Evolutionary conservation across 257 asterid genomes (phyloP).

Genomic region (Galeopsis tetrahit): DNA sequence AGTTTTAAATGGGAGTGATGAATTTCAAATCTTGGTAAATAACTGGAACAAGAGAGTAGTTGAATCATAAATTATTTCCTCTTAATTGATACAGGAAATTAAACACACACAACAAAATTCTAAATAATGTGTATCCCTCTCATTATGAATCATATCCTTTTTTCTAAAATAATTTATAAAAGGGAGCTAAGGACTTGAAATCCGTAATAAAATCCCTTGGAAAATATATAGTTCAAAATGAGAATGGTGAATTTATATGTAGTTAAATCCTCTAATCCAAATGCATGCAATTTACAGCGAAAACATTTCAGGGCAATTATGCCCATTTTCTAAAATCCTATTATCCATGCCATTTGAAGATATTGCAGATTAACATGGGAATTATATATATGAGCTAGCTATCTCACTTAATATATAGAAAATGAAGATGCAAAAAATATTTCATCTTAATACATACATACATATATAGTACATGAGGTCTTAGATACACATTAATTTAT

Average conservation of each 20-base stretch:
- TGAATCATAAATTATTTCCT: slow-evolving; percentile 30
- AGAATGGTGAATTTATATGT: too few relatives aligned
- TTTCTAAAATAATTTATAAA: neutral
- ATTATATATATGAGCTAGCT: too few relatives aligned
- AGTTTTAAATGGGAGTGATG: too few relatives aligned
- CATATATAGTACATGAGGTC: neutral
- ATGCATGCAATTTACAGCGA: neutral
- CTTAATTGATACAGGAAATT: slow-evolving; percentile 26
- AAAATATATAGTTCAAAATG: too few relatives aligned
- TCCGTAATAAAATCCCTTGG: too few relatives aligned
- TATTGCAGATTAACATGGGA: too few relatives aligned
- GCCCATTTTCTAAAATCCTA: neutral
- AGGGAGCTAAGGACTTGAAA: neutral
- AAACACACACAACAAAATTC: slow-evolving; percentile 3
- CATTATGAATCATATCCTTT: neutral
- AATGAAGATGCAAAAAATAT: neutral
- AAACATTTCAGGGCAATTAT: too few relatives aligned
- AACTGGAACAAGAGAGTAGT: slow-evolving; percentile 30
- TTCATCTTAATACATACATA: neutral
- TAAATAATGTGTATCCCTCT: neutral
- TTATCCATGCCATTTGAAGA: neutral
- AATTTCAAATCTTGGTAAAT: neutral
- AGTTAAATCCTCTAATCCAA: too few relatives aligned
- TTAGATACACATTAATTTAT: neutral
- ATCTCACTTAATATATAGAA: neutral